phyloP scores from a whole-genome alignment of 495 filamentous ascomycete genomes.

The Amphirosellinia nigrospora region DNA sequence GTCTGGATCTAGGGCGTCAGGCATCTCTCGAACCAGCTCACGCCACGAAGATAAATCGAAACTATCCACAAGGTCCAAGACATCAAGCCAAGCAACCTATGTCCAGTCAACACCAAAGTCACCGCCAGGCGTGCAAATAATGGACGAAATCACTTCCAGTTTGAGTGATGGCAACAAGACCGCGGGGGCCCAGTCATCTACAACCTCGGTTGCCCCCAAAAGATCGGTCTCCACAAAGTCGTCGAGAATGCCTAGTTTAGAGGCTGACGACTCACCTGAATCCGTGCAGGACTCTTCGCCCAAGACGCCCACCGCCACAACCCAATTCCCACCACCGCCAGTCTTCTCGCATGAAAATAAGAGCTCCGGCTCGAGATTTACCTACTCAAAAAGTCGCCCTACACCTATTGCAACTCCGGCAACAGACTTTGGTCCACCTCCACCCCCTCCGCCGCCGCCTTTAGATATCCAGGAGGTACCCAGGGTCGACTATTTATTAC shows the following conservation, averaged over 20 bases:
- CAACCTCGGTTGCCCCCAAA: constrained; percentile 70
- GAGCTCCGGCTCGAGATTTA: constrained; percentile 29
- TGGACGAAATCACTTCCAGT: constrained; percentile 56
- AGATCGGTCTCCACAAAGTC: constrained; percentile 54
- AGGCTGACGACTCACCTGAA: constrained; percentile 51
- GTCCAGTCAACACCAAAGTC: constrained; percentile 38
- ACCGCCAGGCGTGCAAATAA: constrained; percentile 29
- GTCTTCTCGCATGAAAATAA: constrained; percentile 44
- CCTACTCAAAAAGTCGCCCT: constrained; percentile 34
- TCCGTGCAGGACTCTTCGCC: constrained; percentile 62
- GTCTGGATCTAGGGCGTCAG: constrained; percentile 47
- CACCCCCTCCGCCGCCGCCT: constrained; percentile 84
- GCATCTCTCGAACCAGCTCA: constrained; percentile 50
- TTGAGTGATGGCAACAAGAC: constrained; percentile 35
- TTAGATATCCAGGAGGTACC: constrained; percentile 66
- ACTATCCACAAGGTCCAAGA: constrained; percentile 53
- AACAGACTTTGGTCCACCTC: constrained; percentile 56
- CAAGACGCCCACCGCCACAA: constrained; percentile 60
- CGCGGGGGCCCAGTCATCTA: constrained; percentile 40
- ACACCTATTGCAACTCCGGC: constrained; percentile 49
- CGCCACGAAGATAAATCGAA: constrained; percentile 52
- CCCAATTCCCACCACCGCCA: constrained; percentile 53
- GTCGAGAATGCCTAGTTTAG: constrained; percentile 36
- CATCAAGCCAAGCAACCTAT: constrained; percentile 54
- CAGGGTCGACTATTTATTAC: constrained; percentile 86